phyloP scores from a whole-genome alignment of 2,329 filamentous ascomycete genomes.

The Sphaceloma murrayae region DNA sequence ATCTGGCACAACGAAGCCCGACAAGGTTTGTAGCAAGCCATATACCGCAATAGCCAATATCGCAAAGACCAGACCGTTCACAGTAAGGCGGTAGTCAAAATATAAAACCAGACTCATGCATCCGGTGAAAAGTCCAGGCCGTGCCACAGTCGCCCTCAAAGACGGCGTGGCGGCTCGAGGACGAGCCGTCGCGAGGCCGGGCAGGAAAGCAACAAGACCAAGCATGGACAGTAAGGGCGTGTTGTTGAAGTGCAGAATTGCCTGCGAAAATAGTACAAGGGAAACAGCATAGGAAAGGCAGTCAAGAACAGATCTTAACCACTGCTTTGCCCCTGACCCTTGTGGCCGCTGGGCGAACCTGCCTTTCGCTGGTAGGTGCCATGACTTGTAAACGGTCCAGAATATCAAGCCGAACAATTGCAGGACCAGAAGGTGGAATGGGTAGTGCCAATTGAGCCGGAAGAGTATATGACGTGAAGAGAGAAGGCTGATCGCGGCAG shows the following conservation, averaged over 20 bases:
- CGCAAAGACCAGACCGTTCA: constrained; percentile 12
- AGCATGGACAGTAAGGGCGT: constrained; percentile 17
- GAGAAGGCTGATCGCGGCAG: constrained; percentile 4
- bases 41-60: neutral
- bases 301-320: neutral
- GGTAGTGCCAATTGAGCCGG: constrained; percentile 8
- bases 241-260: constrained; percentile 18
- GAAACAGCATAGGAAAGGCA: neutral
- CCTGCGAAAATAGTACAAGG: constrained; percentile 15
- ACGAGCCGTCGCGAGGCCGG: neutral
- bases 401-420: constrained; percentile 3
- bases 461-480: constrained; percentile 8
- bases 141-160: neutral
- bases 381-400: neutral
- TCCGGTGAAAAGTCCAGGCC: neutral
- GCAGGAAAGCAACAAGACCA: constrained; percentile 1
- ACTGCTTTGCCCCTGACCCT: neutral
- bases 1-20: neutral
- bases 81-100: constrained; percentile 16
- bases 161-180: neutral
- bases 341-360: neutral
- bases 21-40: neutral
- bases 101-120: constrained; percentile 12
- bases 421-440: constrained; percentile 9
- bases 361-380: neutral